Evolutionary conservation across 2,329 filamentous ascomycete species (phyloP).

Genomic region (Raffaelea ambrosiae): DNA sequence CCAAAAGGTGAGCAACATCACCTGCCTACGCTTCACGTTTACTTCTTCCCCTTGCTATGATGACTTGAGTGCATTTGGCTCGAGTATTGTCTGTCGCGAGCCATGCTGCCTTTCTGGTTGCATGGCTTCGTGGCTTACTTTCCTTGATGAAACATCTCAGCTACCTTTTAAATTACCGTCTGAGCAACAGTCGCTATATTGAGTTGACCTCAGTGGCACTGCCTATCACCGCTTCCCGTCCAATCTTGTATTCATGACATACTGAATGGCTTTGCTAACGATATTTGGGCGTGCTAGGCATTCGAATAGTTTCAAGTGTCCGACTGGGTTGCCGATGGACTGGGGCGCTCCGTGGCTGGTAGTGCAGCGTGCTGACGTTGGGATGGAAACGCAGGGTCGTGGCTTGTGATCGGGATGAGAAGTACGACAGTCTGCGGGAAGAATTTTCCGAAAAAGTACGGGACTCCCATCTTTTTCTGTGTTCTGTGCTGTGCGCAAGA

Average conservation of each 20-base stretch:
- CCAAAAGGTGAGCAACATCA: too few relatives aligned
- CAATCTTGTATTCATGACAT: too few relatives aligned
- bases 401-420: conserved; percentile 88
- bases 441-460: conserved; percentile 85
- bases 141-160: conserved; percentile 99
- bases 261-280: too few relatives aligned
- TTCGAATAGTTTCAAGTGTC: conserved; percentile 8
- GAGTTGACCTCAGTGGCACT: too few relatives aligned
- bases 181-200: conserved; percentile 41
- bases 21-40: background rate
- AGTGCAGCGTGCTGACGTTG: conserved; percentile 5
- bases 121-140: conserved; percentile 49
- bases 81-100: conserved; percentile 71
- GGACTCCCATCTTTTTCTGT: conserved; percentile 4
- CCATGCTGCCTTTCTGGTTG: conserved; percentile 69
- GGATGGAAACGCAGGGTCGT: conserved; percentile 62
- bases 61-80: conserved; percentile 99
- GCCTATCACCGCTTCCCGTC: too few relatives aligned
- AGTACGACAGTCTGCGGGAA: conserved; percentile 68
- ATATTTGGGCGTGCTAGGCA: background rate
- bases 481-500: conserved; percentile 18
- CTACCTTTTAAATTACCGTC: conserved; percentile 88
- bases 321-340: conserved; percentile 1
- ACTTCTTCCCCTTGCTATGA: conserved; percentile 46
- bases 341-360: background rate